Conservation (phyloP, 345 rosid genomes). For the Populus tremula region DNA sequence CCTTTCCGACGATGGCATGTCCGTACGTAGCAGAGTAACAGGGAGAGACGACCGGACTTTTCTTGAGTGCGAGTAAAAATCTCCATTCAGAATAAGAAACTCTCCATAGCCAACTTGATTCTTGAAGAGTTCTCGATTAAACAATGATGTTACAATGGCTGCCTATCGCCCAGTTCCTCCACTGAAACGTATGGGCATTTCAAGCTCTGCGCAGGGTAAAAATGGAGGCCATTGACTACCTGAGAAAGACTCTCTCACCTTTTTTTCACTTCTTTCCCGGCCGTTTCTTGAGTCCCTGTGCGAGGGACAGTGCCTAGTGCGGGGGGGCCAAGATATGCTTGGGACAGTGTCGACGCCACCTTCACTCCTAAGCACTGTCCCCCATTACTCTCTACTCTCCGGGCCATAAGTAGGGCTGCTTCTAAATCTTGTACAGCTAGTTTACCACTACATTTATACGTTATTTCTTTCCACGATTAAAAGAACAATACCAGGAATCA, state of each 20-base stretch:
- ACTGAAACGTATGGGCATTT: neutral
- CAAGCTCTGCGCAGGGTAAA: neutral
- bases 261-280: neutral
- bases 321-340: neutral
- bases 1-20: no score
- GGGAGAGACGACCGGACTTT: no score
- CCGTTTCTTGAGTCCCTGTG: neutral
- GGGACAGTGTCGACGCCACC: neutral
- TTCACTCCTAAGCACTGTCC: neutral
- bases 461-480: no score
- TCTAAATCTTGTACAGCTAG: neutral
- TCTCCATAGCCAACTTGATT: no score
- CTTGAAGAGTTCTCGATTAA: no score
- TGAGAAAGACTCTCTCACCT: slow-evolving; percentile 12
- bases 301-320: neutral
- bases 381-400: neutral
- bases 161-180: neutral
- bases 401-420: slow-evolving; percentile 6
- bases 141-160: neutral
- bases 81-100: no score
- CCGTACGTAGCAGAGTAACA: no score
- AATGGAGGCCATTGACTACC: slow-evolving; percentile 8
- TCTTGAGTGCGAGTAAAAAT: no score
- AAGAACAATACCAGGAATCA: neutral
- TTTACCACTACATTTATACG: neutral